A percentile compares a stretch with the other conserved stretches of the same genome.
Evolutionary conservation across 345 rosid genomes (phyloP).

Genomic region (Boechera retrofracta): DNA sequence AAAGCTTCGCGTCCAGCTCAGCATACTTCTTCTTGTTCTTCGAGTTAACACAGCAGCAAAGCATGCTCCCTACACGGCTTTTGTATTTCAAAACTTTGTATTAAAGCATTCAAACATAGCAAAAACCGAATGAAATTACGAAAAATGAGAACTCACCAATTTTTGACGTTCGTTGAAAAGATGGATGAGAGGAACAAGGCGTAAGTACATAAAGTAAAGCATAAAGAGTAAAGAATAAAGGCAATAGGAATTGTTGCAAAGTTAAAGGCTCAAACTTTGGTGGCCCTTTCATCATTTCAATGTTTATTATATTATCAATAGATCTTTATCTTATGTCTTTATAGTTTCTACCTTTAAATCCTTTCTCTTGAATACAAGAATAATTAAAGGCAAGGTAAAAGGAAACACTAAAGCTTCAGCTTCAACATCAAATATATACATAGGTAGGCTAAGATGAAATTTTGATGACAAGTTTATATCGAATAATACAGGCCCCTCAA

Average conservation of each 20-base stretch:
- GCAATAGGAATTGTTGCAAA: constrained; percentile 34
- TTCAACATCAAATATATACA: constrained; percentile 42
- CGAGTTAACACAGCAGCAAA: constrained; percentile 56
- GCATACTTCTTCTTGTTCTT: constrained; percentile 55
- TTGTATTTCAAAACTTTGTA: constrained; percentile 19
- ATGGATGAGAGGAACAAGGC: constrained; percentile 16
- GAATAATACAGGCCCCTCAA: constrained; percentile 37
- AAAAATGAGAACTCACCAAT: constrained; percentile 13
- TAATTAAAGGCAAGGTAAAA: constrained; percentile 11
- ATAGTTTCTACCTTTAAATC: constrained; percentile 4
- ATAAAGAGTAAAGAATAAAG: constrained; percentile 39
- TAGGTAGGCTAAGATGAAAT: constrained; percentile 27
- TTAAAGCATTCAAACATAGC: not conserved
- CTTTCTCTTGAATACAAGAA: constrained; percentile 18
- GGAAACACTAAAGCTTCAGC: constrained; percentile 26
- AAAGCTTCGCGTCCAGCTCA: constrained; percentile 71
- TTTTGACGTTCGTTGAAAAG: constrained; percentile 10
- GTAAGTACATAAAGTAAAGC: constrained; percentile 32
- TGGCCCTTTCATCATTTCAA: constrained; percentile 40
- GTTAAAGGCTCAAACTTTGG: constrained; percentile 37
- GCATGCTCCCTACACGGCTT: constrained; percentile 48
- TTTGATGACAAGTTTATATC: constrained; percentile 39
- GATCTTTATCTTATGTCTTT: not conserved
- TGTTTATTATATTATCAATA: not conserved
- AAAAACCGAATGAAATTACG: not conserved